These are phyloP conservation scores for Rhizopogon vinicolor DNA, from an alignment of 768 basidiomycete genomes.

Conservation along the genomic window DNA sequence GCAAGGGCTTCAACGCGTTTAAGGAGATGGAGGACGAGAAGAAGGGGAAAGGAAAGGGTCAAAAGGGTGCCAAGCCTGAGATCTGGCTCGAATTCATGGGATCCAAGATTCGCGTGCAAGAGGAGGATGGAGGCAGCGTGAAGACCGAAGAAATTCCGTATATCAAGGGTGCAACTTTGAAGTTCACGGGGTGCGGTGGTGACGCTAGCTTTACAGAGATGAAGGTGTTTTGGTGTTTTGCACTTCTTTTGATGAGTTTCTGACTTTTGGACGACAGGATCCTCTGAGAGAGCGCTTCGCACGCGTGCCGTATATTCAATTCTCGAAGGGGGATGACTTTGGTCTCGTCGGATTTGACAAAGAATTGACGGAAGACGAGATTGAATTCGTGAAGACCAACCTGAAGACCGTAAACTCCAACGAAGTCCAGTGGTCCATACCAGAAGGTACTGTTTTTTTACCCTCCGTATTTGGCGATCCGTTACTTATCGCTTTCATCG, in stretches of 20 bases:
- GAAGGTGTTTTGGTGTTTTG: constrained; percentile 30
- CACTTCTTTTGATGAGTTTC: neutral
- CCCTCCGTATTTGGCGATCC: neutral
- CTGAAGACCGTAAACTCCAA: constrained; percentile 62
- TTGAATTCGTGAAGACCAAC: constrained; percentile 61
- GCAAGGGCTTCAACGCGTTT: constrained; percentile 77
- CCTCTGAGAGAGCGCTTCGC: constrained; percentile 45
- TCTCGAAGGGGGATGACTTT: constrained; percentile 37
- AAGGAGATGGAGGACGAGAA: constrained; percentile 47
- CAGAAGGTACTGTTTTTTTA: constrained; percentile 43
- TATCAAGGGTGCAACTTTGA: constrained; percentile 40
- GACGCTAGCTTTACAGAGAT: constrained; percentile 62
- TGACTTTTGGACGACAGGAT: constrained; percentile 22
- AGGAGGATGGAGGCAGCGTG: constrained; percentile 44
- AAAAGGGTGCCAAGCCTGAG: constrained; percentile 43
- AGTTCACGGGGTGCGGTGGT: constrained; percentile 47
- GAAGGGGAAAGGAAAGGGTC: constrained; percentile 27
- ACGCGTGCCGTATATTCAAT: constrained; percentile 44
- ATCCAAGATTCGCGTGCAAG: constrained; percentile 57
- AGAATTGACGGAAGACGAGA: constrained; percentile 65
- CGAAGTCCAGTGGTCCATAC: constrained; percentile 59
- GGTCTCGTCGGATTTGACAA: constrained; percentile 58
- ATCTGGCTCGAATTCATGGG: constrained; percentile 76
- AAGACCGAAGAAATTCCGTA: constrained; percentile 39
- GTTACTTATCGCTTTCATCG: constrained; percentile 1